Base-by-base conservation (phyloP, 306 rosid species). In the Parietaria judaica region DNA sequence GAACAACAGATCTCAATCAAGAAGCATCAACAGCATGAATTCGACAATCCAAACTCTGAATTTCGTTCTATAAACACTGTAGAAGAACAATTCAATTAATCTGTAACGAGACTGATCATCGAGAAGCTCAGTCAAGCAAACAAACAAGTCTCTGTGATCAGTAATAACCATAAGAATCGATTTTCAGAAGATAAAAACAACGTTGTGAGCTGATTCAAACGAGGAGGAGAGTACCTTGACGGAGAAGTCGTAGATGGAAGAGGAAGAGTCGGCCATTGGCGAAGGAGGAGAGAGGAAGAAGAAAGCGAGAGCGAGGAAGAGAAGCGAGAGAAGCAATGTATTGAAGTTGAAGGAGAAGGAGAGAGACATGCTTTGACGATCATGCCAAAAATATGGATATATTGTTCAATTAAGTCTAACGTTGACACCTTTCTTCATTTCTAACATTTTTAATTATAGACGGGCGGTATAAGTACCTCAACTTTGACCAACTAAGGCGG, bases 161-260 rank as follows among this genome's bases (percentile, higher is more conserved):
- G 0, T 9, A 23, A 23, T 58, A 0, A 65, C n/a, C 15, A 23
- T 23, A 23, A 23, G 31, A 23, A 23, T 23, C 31, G 31, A 23
- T 23, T 23, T 23, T 23, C 31, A 46, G 13, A 46, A 46, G 8
- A 46, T 7, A 46, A 13, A 46, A 46, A 46, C 50, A 46, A 13
- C 1, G 1, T 7, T 46, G 8, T 46, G 13, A 46, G 53, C n/a
- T 4, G 15, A 49, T 49, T 7, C 1, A 9, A 49, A 8, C 45
- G 45, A 63, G 34, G n/a, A 7, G 41, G 13, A 53, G 31, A 36
- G 11, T 63, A 80, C 95, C 94, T 84, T 84, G 80, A 90, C 95
- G 43, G 95, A 74, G 82, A 86, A 83, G 54, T 86, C 95, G 64
- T 81, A 84, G 1, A 87, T 63, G 61, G 95, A 84, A 52, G 75